A percentile compares a stretch with the other conserved stretches of the same genome.
phyloP scores from a whole-genome alignment of 176 grass and related monocot genomes.

The Bonia amplexicaulis region DNA sequence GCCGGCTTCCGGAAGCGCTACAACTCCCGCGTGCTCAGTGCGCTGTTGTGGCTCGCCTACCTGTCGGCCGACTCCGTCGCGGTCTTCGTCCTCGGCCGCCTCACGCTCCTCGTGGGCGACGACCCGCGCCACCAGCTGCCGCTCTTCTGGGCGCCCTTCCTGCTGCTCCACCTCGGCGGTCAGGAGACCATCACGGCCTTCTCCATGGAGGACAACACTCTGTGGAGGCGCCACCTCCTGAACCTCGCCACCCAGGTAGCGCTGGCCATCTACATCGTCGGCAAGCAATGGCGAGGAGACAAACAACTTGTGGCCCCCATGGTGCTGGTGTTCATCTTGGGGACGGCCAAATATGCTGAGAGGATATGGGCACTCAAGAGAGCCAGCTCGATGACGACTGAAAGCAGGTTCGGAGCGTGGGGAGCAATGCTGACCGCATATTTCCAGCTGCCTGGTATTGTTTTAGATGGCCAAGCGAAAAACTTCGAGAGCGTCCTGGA shows the following conservation, averaged over 20 bases:
- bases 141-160: slow-evolving; percentile 46
- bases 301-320: background rate
- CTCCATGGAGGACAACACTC: slow-evolving; percentile 35
- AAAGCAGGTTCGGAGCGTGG: too few relatives aligned
- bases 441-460: too few relatives aligned
- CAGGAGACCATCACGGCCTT: slow-evolving; percentile 43
- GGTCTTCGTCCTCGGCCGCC: slow-evolving; percentile 23
- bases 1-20: slow-evolving; percentile 19
- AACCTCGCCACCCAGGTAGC: slow-evolving; percentile 7
- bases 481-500: background rate
- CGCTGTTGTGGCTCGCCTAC: slow-evolving; percentile 30
- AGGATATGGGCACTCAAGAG: slow-evolving; percentile 20
- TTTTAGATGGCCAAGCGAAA: background rate
- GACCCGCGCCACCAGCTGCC: background rate
- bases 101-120: background rate
- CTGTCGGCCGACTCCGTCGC: slow-evolving; percentile 30
- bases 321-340: slow-evolving; percentile 17
- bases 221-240: slow-evolving; percentile 39
- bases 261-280: slow-evolving; percentile 8
- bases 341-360: slow-evolving; percentile 21
- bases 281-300: background rate
- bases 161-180: slow-evolving; percentile 48
- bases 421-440: too few relatives aligned
- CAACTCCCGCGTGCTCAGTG: background rate
- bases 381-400: too few relatives aligned